Percentiles rank a stretch among this genome's conserved stretches.
These are phyloP conservation scores for Aphanoascus verrucosus DNA, from an alignment of 2,329 filamentous ascomycete species.

Conservation along the genomic window DNA sequence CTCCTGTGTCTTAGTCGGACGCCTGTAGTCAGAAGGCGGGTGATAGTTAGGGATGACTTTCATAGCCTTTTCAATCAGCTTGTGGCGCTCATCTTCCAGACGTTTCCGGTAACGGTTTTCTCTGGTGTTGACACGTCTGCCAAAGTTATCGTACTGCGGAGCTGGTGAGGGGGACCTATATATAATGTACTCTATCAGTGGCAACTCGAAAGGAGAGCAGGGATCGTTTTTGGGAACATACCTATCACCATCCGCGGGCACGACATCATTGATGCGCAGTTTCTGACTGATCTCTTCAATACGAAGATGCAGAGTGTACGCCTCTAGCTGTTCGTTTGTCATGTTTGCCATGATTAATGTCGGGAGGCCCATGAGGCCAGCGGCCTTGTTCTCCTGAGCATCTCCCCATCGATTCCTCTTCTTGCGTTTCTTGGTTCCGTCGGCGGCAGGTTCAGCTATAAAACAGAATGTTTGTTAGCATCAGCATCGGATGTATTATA, in stretches of 20 bases:
- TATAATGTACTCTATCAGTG: conserved; percentile 11
- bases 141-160: conserved; percentile 98
- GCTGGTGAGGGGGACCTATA: conserved; percentile 83
- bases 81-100: conserved; percentile 96
- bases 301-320: conserved; percentile 88
- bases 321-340: conserved; percentile 96
- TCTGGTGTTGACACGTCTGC: conserved; percentile 96
- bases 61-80: conserved; percentile 97
- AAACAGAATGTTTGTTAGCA: conserved; percentile 7
- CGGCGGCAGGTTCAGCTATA: conserved; percentile 43
- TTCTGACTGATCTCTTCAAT: conserved; percentile 99
- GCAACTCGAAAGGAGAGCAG: conserved; percentile 15
- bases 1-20: conserved; percentile 98
- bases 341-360: conserved; percentile 95
- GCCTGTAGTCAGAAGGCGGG: conserved; percentile 93
- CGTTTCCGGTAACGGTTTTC: conserved; percentile 97
- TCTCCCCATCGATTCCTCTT: conserved; percentile 99
- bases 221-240: conserved; percentile 33
- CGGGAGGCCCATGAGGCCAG: conserved; percentile 90
- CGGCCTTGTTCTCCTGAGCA: conserved; percentile 94
- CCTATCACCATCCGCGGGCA: conserved; percentile 92
- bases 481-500: conserved; percentile 3
- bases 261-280: conserved; percentile 96
- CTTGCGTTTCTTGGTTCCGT: conserved; percentile 82
- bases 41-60: conserved; percentile 99